Base-by-base conservation (phyloP, 352 stramenopile genomes). In the Thraustochytrium sp. region DNA sequence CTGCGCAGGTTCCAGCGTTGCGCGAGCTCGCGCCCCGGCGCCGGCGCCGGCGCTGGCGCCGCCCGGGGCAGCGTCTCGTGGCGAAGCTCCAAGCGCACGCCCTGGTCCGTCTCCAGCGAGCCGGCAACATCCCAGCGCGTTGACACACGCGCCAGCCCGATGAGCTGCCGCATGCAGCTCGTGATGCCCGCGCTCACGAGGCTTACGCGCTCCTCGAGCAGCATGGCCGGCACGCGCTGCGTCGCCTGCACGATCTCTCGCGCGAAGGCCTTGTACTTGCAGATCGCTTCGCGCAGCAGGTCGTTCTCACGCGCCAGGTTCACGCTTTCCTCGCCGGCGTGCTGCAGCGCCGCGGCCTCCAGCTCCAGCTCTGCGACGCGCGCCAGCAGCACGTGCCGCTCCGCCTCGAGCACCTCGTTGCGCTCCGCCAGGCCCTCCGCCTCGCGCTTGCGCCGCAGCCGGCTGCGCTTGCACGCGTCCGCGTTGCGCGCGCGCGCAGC, bases 211-310 rank as follows among this genome's bases (percentile, higher is more conserved):
- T 75, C 62, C 40, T 75, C 62, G 36, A 23, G 62, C 8, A 18
- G 11, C 40, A 75, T 55, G 34, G 23, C 5, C 1, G 9, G 9
- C 49, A 18, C 8, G 5, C 31, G 11, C 8, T 46, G 9, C n/a
- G 40, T 36, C 8, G 9, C 62, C n/a, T 61, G 34, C 34, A 75
- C 40, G 5, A 75, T n/a, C 5, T n/a, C 8, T 8, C 23, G 26
- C 5, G 77, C 77, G 59, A 80, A 80, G n/a, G 34, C 48, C 26
- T 80, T 80, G 1, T 80, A 29, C 9, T 37, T 82, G 9, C 26
- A 16, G 29, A 80, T 74, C 37, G 82, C 72, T 29, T 5, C 9
- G 9, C 59, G 29, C 55, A 80, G 9, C 8, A 75, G 62, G 5
- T 46, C 62, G 40, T 75, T 75, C 31, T 75, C 62, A 5, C 49